Evolutionary conservation across 768 basidiomycete species (phyloP), one percentile per base, ranked within the genome.

Genomic region (Mycena crocata): DNA sequence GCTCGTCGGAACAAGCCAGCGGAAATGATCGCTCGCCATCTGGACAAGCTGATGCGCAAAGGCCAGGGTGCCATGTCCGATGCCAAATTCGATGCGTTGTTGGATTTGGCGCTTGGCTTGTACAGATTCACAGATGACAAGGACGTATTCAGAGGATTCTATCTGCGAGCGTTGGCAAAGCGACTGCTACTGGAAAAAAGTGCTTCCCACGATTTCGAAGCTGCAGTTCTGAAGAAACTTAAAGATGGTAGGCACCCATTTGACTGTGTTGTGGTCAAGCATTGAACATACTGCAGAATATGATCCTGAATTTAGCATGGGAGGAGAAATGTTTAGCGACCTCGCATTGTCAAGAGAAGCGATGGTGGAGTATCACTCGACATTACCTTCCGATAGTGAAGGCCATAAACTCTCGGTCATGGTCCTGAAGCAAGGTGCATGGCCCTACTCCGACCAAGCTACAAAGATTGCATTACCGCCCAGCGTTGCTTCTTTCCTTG

Each of bases 301-400:
- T 72, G 98, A 99, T 75, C 93, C 96, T 14, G 96, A 97, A 66
- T 99, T 99, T 73, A 93, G 92, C 10, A 93, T 92, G 81, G 95
- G 95, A 54, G 94, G 95, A 72, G 89, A 94, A 42, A 97, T 99
- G 97, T 97, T 98, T 82, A 95, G 90, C 66, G 96, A 97, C 73
- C 81, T 97, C 4, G 87, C 88, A 0, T 80, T 94, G 21, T 96
- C 94, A 1, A 78, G 88, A 56, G 94, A 96, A 62, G 75, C 88
- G 24, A 87, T 94, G 85, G 75, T 77, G 0, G 91, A 91, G 66
- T 93, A 89, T 77, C 85, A 89, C 62, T 72, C 79, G 30, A 84
- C 86, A 70, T 71, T 85, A 37, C 51, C 76, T 13, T 70, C 77
- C 57, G 75, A 79, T 30, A 83, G 76, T 62, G 64, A 79, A 0